These are phyloP conservation scores for Ceratobasidium sp. DNA, from an alignment of 1,284 basidiomycete species.

Conservation along the genomic window DNA sequence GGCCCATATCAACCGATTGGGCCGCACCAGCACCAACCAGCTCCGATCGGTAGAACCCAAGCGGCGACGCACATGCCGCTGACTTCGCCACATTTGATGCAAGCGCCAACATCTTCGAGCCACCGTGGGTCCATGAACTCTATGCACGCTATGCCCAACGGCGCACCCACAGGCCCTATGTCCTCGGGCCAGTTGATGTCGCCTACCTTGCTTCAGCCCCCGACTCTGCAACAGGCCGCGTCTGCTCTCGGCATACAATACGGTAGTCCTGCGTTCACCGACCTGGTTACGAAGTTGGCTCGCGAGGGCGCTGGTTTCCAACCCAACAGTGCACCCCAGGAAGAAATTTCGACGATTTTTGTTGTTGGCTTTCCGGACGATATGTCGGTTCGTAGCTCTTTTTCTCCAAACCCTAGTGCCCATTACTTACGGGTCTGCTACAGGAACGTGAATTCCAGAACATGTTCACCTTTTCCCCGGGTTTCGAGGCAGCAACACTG, in stretches of 20 bases:
- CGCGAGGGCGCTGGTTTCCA: slow-evolving; percentile 32
- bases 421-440: slow-evolving; percentile 26
- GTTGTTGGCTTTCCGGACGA: slow-evolving; percentile 99
- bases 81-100: slow-evolving; percentile 20
- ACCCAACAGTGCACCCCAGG: slow-evolving; percentile 60
- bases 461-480: slow-evolving; percentile 96
- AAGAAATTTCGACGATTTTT: slow-evolving; percentile 98
- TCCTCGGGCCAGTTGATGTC: slow-evolving; percentile 38
- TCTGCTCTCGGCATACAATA: slow-evolving; percentile 42
- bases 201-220: slow-evolving; percentile 35
- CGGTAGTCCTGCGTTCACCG: slow-evolving; percentile 30
- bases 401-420: slow-evolving; percentile 30
- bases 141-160: slow-evolving; percentile 39
- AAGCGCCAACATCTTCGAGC: slow-evolving; percentile 20
- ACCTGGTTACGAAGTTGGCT: slow-evolving; percentile 43
- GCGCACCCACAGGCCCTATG: slow-evolving; percentile 38
- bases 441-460: slow-evolving; percentile 99
- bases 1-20: slow-evolving; percentile 24
- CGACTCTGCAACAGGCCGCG: slow-evolving; percentile 32
- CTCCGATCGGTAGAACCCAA: slow-evolving; percentile 24
- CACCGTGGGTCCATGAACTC: slow-evolving; percentile 33
- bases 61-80: slow-evolving; percentile 48
- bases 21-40: slow-evolving; percentile 6
- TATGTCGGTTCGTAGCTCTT: slow-evolving; percentile 81
- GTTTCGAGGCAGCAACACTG: slow-evolving; percentile 97